Percentiles rank a stretch among this genome's conserved stretches.
Evolutionary conservation across 2,329 filamentous ascomycete genomes (phyloP).

Genomic region (Huntiella omanensis): DNA sequence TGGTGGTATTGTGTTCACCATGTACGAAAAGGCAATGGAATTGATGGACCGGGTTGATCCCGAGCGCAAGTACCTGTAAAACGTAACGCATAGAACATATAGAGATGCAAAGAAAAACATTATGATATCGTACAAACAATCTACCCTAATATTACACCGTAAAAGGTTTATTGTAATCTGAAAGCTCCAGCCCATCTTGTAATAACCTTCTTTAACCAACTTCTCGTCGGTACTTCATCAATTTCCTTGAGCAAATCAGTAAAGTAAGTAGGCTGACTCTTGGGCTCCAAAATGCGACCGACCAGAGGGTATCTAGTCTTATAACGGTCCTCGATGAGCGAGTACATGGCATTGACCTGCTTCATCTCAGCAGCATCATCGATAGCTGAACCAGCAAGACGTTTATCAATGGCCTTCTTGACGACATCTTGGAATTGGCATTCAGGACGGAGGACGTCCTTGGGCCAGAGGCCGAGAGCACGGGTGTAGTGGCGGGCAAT

Average conservation of each 20-base stretch:
- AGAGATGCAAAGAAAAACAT: not conserved
- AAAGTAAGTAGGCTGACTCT: slow-evolving; percentile 47
- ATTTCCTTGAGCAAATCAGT: slow-evolving; percentile 40
- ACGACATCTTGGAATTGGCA: slow-evolving; percentile 42
- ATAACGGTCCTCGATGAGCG: slow-evolving; percentile 41
- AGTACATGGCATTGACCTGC: slow-evolving; percentile 40
- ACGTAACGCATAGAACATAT: not conserved
- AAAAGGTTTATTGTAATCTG: slow-evolving; percentile 27
- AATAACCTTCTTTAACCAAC: slow-evolving; percentile 30
- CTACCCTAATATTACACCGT: not conserved
- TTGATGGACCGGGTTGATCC: slow-evolving; percentile 65
- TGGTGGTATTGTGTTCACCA: slow-evolving; percentile 93
- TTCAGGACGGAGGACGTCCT: slow-evolving; percentile 42
- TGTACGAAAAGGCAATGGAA: slow-evolving; percentile 97
- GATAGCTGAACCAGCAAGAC: slow-evolving; percentile 10
- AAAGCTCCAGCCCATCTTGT: slow-evolving; percentile 41
- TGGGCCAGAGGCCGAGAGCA: slow-evolving; percentile 40
- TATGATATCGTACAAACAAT: not conserved
- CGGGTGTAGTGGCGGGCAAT: slow-evolving; percentile 25
- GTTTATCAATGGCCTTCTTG: slow-evolving; percentile 14
- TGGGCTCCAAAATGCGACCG: slow-evolving; percentile 29
- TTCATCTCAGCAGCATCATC: slow-evolving; percentile 5
- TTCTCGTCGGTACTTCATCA: slow-evolving; percentile 40
- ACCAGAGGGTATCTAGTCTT: slow-evolving; percentile 18
- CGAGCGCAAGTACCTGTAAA: slow-evolving; percentile 62